Conservation (phyloP, 768 basidiomycete genomes). For the Daedaleopsis sinensis region DNA sequence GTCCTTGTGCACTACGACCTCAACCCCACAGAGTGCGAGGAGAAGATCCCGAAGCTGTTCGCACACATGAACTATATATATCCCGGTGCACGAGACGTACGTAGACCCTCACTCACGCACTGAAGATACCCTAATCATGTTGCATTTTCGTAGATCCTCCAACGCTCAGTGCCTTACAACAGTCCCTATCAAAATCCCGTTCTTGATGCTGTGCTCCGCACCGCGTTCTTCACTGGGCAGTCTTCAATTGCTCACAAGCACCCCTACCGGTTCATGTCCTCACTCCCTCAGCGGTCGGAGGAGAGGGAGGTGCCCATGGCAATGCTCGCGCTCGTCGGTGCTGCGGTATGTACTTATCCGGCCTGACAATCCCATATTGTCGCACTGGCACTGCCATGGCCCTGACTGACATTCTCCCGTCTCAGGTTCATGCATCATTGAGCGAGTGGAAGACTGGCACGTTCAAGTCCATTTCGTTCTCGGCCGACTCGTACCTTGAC, state of each 20-base stretch:
- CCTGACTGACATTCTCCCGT: background rate
- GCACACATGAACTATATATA: conserved; percentile 6
- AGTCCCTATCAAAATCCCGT: conserved; percentile 7
- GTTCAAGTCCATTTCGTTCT: background rate
- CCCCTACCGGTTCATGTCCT: background rate
- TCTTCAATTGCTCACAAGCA: background rate
- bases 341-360: conserved; percentile 7
- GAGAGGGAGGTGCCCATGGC: conserved; percentile 10
- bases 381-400: too few species aligned
- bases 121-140: background rate
- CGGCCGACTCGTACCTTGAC: conserved; percentile 6
- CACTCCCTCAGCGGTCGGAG: background rate
- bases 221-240: conserved; percentile 3
- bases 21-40: background rate
- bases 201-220: background rate
- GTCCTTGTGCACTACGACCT: background rate
- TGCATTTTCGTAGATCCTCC: background rate
- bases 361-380: too few species aligned
- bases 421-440: conserved; percentile 11
- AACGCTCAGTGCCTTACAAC: background rate
- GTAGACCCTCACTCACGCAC: background rate
- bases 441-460: conserved; percentile 6
- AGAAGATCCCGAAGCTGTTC: background rate
- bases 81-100: background rate
- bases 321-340: conserved; percentile 9